Evolutionary conservation across 352 stramenopile genomes (phyloP).

Genomic region (Phytophthora nicotianae): DNA sequence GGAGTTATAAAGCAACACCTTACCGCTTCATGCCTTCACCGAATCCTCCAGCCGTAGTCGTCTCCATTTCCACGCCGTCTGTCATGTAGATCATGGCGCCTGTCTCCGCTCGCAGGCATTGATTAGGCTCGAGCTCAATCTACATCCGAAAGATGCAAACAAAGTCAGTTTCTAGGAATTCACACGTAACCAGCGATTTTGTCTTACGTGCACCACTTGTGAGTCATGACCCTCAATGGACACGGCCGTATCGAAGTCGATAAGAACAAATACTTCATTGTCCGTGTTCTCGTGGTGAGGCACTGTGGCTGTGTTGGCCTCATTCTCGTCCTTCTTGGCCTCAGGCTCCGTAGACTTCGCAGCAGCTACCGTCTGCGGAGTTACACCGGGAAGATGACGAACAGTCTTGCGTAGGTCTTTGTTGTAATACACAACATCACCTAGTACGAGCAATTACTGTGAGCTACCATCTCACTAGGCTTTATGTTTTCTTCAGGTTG

Average conservation of each 20-base stretch:
- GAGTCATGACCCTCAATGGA: constrained; percentile 85
- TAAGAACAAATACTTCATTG: constrained; percentile 72
- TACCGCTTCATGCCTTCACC: constrained; percentile 87
- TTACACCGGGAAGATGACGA: constrained; percentile 48
- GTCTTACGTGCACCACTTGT: constrained; percentile 79
- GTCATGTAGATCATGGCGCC: constrained; percentile 97
- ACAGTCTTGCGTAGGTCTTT: constrained; percentile 64
- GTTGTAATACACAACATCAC: constrained; percentile 73
- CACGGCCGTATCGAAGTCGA: constrained; percentile 83
- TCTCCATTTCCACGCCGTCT: constrained; percentile 91
- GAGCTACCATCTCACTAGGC: neutral
- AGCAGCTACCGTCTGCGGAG: constrained; percentile 7
- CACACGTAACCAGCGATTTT: constrained; percentile 2
- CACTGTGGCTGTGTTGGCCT: constrained; percentile 15
- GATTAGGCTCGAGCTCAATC: constrained; percentile 88
- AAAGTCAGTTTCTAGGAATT: constrained; percentile 3
- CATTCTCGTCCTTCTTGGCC: constrained; percentile 15
- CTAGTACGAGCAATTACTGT: constrained; percentile 27
- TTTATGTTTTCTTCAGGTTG: neutral
- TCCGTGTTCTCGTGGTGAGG: constrained; percentile 42
- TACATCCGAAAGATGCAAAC: constrained; percentile 25
- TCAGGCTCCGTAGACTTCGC: constrained; percentile 9
- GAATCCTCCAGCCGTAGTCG: constrained; percentile 90
- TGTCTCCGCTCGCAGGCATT: constrained; percentile 92
- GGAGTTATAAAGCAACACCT: constrained; percentile 58